phyloP scores from a whole-genome alignment of 495 filamentous ascomycete genomes.

The Podospora pseudocomata region DNA sequence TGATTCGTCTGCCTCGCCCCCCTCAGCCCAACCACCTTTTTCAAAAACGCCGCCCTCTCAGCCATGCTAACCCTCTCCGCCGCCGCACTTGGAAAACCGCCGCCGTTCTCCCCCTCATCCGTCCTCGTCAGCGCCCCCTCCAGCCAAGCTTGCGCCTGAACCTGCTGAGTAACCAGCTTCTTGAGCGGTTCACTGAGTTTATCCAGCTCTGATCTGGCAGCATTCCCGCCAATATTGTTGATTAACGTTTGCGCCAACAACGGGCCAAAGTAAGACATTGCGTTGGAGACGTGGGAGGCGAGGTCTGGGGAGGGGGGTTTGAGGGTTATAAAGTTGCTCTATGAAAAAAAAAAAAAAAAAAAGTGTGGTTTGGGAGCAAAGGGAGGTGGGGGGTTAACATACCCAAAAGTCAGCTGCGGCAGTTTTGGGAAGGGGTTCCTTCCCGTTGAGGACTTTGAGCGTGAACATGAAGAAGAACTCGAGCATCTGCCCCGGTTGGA shows the following conservation, averaged over 20 bases:
- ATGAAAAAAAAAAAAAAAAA: background rate
- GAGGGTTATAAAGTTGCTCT: slow-evolving; percentile 49
- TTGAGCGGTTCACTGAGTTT: slow-evolving; percentile 72
- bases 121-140: slow-evolving; percentile 47
- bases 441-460: slow-evolving; percentile 64
- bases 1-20: slow-evolving; percentile 25
- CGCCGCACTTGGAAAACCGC: slow-evolving; percentile 51
- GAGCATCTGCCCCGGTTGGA: slow-evolving; percentile 48
- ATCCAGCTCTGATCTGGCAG: slow-evolving; percentile 72
- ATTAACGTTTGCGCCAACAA: slow-evolving; percentile 57
- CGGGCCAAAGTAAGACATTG: slow-evolving; percentile 57
- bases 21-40: slow-evolving; percentile 52
- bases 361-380: slow-evolving; percentile 19
- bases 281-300: slow-evolving; percentile 47
- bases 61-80: slow-evolving; percentile 52
- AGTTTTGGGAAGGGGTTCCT: slow-evolving; percentile 75
- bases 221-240: slow-evolving; percentile 68
- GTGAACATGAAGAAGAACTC: slow-evolving; percentile 74
- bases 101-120: slow-evolving; percentile 31
- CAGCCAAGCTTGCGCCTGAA: slow-evolving; percentile 59
- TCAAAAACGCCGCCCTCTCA: slow-evolving; percentile 60
- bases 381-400: slow-evolving; percentile 20
- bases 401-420: slow-evolving; percentile 82
- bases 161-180: slow-evolving; percentile 64
- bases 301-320: slow-evolving; percentile 39